phyloP scores from a whole-genome alignment of 179 eudicot species.

The Corrigiola litoralis region DNA sequence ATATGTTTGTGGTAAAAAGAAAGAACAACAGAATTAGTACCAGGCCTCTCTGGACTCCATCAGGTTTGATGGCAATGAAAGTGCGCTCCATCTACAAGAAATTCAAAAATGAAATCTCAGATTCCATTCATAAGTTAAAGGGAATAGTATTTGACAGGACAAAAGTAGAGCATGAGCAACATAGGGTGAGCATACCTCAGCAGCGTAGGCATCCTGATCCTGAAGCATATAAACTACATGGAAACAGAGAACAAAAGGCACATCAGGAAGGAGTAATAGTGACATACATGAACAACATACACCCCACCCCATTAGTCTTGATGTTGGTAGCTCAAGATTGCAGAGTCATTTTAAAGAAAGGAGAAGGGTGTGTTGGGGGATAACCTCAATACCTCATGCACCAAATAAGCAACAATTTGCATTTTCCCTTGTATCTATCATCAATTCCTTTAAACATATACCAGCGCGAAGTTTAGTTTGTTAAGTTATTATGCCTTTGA shows the following conservation, averaged over 20 bases:
- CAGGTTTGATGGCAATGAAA: constrained; percentile 98
- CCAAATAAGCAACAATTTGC: too few relatives aligned
- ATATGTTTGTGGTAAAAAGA: background rate
- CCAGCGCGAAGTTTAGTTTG: too few relatives aligned
- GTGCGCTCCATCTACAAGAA: constrained; percentile 77
- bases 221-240: constrained; percentile 80
- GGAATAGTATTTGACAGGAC: background rate
- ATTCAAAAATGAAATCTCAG: background rate
- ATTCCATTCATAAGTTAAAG: background rate
- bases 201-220: constrained; percentile 87
- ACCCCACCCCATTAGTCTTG: too few relatives aligned
- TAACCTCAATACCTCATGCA: too few relatives aligned
- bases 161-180: background rate
- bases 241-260: background rate
- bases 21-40: constrained; percentile 18
- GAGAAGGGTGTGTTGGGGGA: too few relatives aligned
- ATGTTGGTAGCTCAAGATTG: too few relatives aligned
- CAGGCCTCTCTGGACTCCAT: constrained; percentile 98
- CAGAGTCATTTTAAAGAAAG: too few relatives aligned
- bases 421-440: too few relatives aligned
- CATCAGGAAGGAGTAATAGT: background rate
- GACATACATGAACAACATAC: background rate
- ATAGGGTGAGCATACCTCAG: constrained; percentile 52
- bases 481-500: too few relatives aligned
- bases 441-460: too few relatives aligned